Percentiles rank a stretch among this genome's conserved stretches.
These are phyloP conservation scores for Epichloe brachyelytri DNA, from an alignment of 2,329 filamentous ascomycete genomes.

Conservation along the genomic window DNA sequence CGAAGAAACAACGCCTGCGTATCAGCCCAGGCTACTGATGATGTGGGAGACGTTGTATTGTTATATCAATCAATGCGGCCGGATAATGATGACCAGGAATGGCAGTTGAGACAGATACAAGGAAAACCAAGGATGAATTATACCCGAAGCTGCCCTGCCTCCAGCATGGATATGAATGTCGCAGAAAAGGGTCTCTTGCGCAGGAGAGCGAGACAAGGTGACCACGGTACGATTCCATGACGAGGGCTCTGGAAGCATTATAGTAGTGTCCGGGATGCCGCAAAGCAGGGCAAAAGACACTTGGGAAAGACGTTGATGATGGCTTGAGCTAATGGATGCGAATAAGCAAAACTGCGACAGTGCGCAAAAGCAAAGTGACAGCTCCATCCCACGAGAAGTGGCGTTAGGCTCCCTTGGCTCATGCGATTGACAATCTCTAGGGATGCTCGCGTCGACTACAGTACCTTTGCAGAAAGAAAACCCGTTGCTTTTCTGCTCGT, in stretches of 20 bases:
- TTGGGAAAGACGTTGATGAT: neutral
- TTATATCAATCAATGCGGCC: slow-evolving; percentile 1
- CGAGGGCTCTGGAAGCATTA: slow-evolving; percentile 4
- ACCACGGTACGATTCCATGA: slow-evolving; percentile 1
- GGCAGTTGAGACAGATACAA: neutral
- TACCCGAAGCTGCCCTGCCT: neutral
- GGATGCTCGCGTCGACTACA: neutral
- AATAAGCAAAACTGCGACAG: slow-evolving; percentile 6
- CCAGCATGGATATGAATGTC: slow-evolving; percentile 1
- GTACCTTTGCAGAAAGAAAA: neutral
- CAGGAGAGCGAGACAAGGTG: slow-evolving; percentile 5
- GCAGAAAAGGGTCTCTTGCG: neutral
- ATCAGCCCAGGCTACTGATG: slow-evolving; percentile 4
- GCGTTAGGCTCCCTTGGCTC: neutral
- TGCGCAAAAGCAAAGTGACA: slow-evolving; percentile 7
- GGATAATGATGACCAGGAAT: neutral
- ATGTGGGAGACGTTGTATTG: slow-evolving; percentile 2
- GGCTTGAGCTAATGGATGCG: neutral
- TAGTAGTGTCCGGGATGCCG: slow-evolving; percentile 4
- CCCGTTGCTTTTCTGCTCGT: neutral
- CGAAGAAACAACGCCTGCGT: slow-evolving; percentile 1
- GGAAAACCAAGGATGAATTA: neutral
- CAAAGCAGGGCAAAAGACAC: slow-evolving; percentile 4
- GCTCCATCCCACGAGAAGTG: neutral
- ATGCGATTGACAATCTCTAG: neutral